Evolutionary conservation across 1,284 basidiomycete genomes (phyloP), one percentile per base, ranked within the genome.

Genomic region (Ganoderma leucocontextum): DNA sequence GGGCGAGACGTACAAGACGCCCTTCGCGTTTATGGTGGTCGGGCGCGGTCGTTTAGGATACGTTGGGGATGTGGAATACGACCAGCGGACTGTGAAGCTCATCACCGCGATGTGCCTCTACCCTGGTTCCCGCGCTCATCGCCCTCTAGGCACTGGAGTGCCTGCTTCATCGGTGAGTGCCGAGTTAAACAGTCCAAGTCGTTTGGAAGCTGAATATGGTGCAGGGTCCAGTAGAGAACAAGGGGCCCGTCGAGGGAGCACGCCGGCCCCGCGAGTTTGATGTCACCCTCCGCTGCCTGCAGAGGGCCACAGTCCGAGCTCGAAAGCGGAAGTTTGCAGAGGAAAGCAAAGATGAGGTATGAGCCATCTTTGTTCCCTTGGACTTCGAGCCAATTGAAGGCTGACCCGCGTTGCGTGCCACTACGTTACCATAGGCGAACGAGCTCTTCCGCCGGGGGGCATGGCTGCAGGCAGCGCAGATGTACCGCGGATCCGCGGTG

Each of bases 401-500:
- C 22, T 49, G 12, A 49, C 47, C 0, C 47, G 22, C 22, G 15
- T 42, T 3, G 19, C 22, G 10, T 49, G 22, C 47, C 10, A 10
- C 47, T 25, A 29, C 29, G 29, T 29, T 15, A 29, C 52, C 52
- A 15, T 35, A 78, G 76, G 78, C 78, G 5, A 80, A 80, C 36
- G 58, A 39, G 8, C 60, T 73, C n/a, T 79, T 77, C 69, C 67
- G 65, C 15, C 22, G 66, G 2, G 70, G 68, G 10, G 17, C 72
- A 4, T 76, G 73, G 58, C 65, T n/a, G 5, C 64, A 74, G 13
- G 78, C 79, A 0, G 70, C 76, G 2, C 68, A 72, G 9, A 69
- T 63, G 65, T 80, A 79, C 60, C 67, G 74, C n/a, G 61, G 47
- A 2, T 79, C 77, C 0, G 73, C 75, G 1, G 4, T 70, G 2